A percentile compares a stretch with the other conserved stretches of the same genome.
Evolutionary conservation across 257 asterid genomes (phyloP).

Genomic region (Rauvolfia tetraphylla): DNA sequence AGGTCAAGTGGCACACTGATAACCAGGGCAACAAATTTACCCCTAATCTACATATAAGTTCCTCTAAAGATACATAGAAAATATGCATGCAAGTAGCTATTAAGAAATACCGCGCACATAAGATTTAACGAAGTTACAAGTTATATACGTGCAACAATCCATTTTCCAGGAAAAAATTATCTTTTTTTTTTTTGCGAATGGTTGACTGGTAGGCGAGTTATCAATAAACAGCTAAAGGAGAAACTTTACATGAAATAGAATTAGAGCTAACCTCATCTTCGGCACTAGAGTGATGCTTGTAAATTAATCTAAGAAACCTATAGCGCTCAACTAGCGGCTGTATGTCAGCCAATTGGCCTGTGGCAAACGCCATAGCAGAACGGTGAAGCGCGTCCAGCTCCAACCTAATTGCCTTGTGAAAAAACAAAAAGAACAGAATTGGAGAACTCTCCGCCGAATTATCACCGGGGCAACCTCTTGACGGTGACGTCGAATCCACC

Average conservation of each 20-base stretch:
- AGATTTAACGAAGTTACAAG: neutral
- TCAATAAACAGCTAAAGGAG: neutral
- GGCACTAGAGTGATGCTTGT: conserved; percentile 45
- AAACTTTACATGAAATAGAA: neutral
- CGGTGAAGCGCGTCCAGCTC: conserved; percentile 44
- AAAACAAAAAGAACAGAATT: conserved; percentile 35
- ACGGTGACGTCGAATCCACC: conserved; percentile 27
- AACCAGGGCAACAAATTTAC: neutral
- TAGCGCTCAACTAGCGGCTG: conserved; percentile 32
- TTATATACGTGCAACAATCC: neutral
- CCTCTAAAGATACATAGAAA: neutral
- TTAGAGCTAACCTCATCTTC: conserved; percentile 41
- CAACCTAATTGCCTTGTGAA: conserved; percentile 45
- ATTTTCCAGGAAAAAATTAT: neutral
- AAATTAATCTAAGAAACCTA: conserved; percentile 37
- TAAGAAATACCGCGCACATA: neutral
- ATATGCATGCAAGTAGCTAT: neutral
- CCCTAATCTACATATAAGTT: neutral
- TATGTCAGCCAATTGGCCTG: conserved; percentile 32
- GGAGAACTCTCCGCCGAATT: conserved; percentile 27
- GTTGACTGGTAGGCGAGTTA: neutral
- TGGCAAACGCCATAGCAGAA: conserved; percentile 41
- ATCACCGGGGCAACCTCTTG: conserved; percentile 24
- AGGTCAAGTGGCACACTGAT: neutral
- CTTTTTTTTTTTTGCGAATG: neutral